Evolutionary conservation across 352 stramenopile species (phyloP), one percentile per base, ranked within the genome.

Genomic region (Pythium grandisporangium): DNA sequence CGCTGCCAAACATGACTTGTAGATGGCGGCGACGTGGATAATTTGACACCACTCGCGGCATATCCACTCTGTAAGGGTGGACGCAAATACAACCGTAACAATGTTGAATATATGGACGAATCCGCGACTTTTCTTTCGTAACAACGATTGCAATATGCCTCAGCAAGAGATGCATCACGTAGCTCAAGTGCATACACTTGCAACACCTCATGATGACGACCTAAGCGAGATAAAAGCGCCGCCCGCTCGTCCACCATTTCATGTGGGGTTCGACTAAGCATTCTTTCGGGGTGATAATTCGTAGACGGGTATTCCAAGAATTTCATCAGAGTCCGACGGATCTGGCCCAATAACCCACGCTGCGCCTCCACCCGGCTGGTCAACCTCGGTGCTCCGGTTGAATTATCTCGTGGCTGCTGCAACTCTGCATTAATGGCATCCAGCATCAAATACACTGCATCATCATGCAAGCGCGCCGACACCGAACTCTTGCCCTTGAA

Each of bases 181-280:
- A 93, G 58, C 24, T 89, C 61, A n/a, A 89, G 42, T 20, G 75
- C 66, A 44, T 89, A 90, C 2, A 93, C 63, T 29, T 86, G 66
- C 11, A 93, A 58, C 32, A 93, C 79, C 54, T 93, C 76, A 39
- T 83, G 63, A 45, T 93, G 79, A 20, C 76, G 67, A 13, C 77
- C 74, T 6, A 93, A 70, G 39, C 72, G 74, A 16, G 79, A 81
- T 16, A 90, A 55, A 17, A 88, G 38, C 20, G 77, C 75, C 6
- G 77, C 79, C 27, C 78, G 79, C 35, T 93, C 79, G 30, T 89
- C 74, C 13, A 93, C 58, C 76, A 93, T 89, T 33, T 88, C 72
- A 20, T 55, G 27, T 1, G 74, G 74, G 11, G 69, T 88, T 16
- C 76, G 72, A 34, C 66, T 90, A 3, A 93, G 59, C 62, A 93